Evolutionary conservation across 306 rosid species (phyloP).

Genomic region (Purshia tridentata): DNA sequence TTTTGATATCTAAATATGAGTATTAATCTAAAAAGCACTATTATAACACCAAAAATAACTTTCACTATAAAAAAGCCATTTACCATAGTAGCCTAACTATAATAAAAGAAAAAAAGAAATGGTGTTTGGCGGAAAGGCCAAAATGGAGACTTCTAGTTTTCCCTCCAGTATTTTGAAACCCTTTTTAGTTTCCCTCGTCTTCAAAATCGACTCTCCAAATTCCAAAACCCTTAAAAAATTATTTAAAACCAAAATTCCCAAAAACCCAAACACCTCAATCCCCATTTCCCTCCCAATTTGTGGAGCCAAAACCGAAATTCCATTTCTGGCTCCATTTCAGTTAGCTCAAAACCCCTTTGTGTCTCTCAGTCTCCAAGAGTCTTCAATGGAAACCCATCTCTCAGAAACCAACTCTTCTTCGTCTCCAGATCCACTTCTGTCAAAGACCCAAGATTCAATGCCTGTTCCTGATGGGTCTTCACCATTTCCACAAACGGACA

Average conservation of each 20-base stretch:
- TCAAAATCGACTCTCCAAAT: slow-evolving; percentile 15
- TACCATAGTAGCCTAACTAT: no score
- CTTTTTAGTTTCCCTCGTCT: slow-evolving; percentile 48
- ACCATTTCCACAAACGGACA: background rate
- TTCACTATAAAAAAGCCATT: no score
- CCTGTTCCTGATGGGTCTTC: slow-evolving; percentile 20
- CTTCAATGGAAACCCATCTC: slow-evolving; percentile 14
- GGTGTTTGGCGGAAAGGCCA: slow-evolving; percentile 14
- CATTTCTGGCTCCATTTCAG: background rate
- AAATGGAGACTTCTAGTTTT: slow-evolving; percentile 24
- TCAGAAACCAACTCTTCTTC: background rate
- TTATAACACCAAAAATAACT: no score
- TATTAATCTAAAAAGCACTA: no score
- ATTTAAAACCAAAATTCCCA: background rate
- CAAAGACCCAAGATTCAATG: slow-evolving; percentile 1
- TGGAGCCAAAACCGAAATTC: slow-evolving; percentile 2
- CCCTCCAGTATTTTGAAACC: slow-evolving; percentile 29
- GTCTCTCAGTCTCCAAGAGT: background rate
- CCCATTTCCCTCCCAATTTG: slow-evolving; percentile 22
- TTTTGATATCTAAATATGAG: no score
- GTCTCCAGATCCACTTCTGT: background rate
- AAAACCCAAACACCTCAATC: background rate
- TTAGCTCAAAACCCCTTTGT: background rate
- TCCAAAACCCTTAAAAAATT: background rate
- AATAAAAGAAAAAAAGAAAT: no score